Conservation (phyloP, 2,329 filamentous ascomycete species). For the Fusarium haematococcum region DNA sequence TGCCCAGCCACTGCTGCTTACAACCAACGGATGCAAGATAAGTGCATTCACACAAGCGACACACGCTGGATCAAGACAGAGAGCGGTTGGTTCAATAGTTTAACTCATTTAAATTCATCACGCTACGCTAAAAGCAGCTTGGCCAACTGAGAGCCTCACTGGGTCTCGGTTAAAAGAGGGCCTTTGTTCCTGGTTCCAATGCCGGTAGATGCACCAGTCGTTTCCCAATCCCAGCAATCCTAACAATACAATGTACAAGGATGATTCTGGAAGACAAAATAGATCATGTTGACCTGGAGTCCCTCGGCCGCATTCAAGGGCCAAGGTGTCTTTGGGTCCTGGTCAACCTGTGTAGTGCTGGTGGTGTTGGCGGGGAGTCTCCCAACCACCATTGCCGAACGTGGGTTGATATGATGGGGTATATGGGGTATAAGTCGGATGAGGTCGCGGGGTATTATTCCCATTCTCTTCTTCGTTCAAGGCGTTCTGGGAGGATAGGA, state of each 20-base stretch:
- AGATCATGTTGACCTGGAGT: background rate
- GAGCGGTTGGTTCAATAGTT: background rate
- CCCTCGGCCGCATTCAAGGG: background rate
- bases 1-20: background rate
- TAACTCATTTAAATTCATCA: background rate
- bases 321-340: background rate
- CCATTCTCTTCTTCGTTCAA: background rate
- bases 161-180: background rate
- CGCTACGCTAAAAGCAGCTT: background rate
- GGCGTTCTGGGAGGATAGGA: background rate
- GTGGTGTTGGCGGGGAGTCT: background rate
- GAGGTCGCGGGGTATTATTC: background rate
- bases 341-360: background rate
- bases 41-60: background rate
- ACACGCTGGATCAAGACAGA: background rate
- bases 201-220: background rate
- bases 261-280: background rate
- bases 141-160: background rate
- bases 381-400: background rate
- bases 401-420: background rate
- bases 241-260: background rate
- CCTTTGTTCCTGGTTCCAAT: background rate
- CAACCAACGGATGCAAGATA: background rate
- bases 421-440: background rate
- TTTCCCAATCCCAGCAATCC: background rate